Conservation (phyloP, 139 green algal species). For the Chlamydomonas sp. region DNA sequence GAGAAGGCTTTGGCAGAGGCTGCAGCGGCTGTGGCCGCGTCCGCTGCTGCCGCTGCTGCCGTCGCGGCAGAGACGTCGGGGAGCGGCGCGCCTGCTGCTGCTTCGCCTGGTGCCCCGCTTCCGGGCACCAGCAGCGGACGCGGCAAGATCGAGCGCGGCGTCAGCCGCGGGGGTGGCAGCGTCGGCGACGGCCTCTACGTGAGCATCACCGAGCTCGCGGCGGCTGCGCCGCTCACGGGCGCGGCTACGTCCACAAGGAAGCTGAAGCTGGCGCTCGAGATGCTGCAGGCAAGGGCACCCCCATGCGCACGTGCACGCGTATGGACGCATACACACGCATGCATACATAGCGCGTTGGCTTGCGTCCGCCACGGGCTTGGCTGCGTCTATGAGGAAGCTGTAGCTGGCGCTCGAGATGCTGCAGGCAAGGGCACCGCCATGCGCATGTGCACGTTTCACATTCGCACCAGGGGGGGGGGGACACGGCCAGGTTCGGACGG, state of each 20-base stretch:
- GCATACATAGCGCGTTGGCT: background rate
- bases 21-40: too few species aligned
- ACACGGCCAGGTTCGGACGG: too few species aligned
- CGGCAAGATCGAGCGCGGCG: too few species aligned
- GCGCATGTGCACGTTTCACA: background rate
- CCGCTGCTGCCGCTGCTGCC: too few species aligned
- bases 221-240: background rate
- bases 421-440: background rate
- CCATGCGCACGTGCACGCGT: background rate
- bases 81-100: too few species aligned
- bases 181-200: too few species aligned
- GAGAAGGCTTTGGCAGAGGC: too few species aligned
- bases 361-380: background rate
- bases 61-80: too few species aligned
- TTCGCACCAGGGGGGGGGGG: too few species aligned
- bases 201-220: background rate
- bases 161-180: too few species aligned
- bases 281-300: background rate
- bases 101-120: too few species aligned
- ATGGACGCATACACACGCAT: background rate
- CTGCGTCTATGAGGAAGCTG: background rate
- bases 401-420: constrained; percentile 4
- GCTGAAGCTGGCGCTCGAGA: background rate
- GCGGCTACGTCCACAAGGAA: background rate
- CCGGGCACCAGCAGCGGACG: too few species aligned